These are phyloP conservation scores for Pseudozyma tsukubaensis DNA, from an alignment of 1,284 basidiomycete genomes.

Conservation along the genomic window DNA sequence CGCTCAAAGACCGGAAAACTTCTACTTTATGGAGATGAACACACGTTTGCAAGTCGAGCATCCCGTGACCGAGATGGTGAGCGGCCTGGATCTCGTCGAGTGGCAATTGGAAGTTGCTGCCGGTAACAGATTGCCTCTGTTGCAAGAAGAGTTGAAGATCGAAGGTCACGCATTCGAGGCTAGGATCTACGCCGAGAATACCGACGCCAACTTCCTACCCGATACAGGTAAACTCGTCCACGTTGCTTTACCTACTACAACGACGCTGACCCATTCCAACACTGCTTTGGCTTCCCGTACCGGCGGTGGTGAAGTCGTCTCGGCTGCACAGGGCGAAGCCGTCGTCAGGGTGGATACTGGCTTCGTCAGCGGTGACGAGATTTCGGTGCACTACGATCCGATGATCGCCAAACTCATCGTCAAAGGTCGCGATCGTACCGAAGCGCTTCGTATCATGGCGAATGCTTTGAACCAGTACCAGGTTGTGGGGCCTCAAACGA, in stretches of 20 bases:
- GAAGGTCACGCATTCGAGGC: constrained; percentile 94
- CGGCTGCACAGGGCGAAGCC: constrained; percentile 71
- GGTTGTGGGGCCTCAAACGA: constrained; percentile 89
- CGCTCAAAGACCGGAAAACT: constrained; percentile 41
- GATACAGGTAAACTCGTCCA: constrained; percentile 86
- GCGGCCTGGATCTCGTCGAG: constrained; percentile 88
- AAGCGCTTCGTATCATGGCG: constrained; percentile 82
- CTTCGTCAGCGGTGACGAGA: constrained; percentile 80
- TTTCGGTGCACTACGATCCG: constrained; percentile 80
- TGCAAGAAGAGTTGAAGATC: constrained; percentile 81
- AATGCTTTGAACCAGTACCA: constrained; percentile 87
- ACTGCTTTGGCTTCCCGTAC: background rate
- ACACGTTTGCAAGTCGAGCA: constrained; percentile 84
- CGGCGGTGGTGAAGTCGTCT: background rate
- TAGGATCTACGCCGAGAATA: constrained; percentile 93
- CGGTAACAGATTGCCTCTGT: constrained; percentile 83
- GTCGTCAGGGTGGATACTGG: constrained; percentile 89
- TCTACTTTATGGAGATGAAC: constrained; percentile 74
- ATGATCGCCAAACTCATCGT: constrained; percentile 95
- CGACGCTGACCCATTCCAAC: constrained; percentile 65
- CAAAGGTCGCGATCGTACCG: constrained; percentile 84
- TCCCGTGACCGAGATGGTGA: constrained; percentile 94
- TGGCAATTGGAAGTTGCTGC: constrained; percentile 89
- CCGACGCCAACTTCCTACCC: constrained; percentile 77
- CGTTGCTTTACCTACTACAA: constrained; percentile 72